Evolutionary conservation across 192 early-diverging fungal species (phyloP), one percentile per base, ranked within the genome.

Genomic region (Umbelopsis sp.): DNA sequence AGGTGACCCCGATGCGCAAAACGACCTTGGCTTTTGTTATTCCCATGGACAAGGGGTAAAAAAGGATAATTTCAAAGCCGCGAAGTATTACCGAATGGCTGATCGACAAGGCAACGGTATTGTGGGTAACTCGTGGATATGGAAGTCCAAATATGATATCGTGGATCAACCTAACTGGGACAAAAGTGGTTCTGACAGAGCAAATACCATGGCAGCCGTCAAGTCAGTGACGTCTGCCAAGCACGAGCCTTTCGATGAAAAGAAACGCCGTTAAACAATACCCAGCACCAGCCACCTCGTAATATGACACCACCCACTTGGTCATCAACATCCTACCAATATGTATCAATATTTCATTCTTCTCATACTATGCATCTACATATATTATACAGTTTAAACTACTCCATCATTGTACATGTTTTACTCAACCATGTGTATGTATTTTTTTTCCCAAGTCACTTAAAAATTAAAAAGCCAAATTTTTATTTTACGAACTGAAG

Each of bases 71-170:
- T 81, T 76, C 75, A 76, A 74, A 31, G 87, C 92, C 26, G 92
- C 92, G 10, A 91, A 93, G 67, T 92, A 90, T 72, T 93, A 90
- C 56, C 82, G 92, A 10, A 80, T 92, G 69, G 92, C 92, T 20
- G 83, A 90, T 47, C 81, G 79, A 41, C 87, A 92, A 70, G 92
- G 91, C 2, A 73, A 83, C 31, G 85, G 87, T 59, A 78, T 87
- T 12, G 84, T 93, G 71, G 91, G 92, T n/a, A 93, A 91, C 47
- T 91, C 90, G 45, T 93, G 92, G 92, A 93, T 93, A 32, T 93
- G 86, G 74, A 93, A 93, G 71, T 83, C 87, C 38, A 93, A 93
- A 68, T 93, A 91, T 69, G 86, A 91, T 71, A 76, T 73, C 24
- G 71, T 73, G 1, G 71, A 73, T 52, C 20, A 31, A 29, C 54